Conservation (phyloP, 106 monocot genomes). For the Posidonia australis region DNA sequence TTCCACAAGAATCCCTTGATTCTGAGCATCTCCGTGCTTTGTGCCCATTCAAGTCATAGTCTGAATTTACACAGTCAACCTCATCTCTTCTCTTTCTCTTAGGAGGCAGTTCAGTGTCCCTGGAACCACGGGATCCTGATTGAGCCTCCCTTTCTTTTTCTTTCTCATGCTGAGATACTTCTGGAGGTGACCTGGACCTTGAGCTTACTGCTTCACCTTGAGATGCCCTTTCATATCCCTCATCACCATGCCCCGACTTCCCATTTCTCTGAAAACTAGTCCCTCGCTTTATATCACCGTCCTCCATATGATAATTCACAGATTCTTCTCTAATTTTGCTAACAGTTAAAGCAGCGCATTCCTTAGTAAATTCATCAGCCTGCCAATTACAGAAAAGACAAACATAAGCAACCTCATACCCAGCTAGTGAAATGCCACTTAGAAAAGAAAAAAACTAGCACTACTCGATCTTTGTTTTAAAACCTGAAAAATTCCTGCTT, state of each 20-base stretch:
- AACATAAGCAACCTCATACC: background rate
- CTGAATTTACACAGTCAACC: slow-evolving; percentile 2
- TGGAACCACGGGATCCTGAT: slow-evolving; percentile 24
- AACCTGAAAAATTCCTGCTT: slow-evolving; percentile 2
- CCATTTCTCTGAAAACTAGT: background rate
- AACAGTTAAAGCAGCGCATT: background rate
- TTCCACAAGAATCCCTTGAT: slow-evolving; percentile 9
- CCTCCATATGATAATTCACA: background rate
- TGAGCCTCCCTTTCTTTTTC: slow-evolving; percentile 6
- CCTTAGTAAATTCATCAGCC: background rate
- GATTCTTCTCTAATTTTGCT: background rate
- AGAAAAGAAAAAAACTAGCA: background rate
- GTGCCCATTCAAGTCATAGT: slow-evolving; percentile 10
- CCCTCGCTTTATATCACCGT: background rate
- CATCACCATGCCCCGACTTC: slow-evolving; percentile 1
- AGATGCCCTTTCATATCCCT: background rate
- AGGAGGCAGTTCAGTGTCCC: slow-evolving; percentile 6
- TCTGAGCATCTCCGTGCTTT: slow-evolving; percentile 8
- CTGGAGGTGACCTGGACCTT: background rate
- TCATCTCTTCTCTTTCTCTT: slow-evolving; percentile 26
- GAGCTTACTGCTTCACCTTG: background rate
- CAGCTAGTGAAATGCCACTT: background rate
- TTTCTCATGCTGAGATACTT: background rate
- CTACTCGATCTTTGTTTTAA: background rate
- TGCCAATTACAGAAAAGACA: background rate